Base-by-base conservation (phyloP, 192 early-diverging fungal species). In the Kickxella alabastrina region DNA sequence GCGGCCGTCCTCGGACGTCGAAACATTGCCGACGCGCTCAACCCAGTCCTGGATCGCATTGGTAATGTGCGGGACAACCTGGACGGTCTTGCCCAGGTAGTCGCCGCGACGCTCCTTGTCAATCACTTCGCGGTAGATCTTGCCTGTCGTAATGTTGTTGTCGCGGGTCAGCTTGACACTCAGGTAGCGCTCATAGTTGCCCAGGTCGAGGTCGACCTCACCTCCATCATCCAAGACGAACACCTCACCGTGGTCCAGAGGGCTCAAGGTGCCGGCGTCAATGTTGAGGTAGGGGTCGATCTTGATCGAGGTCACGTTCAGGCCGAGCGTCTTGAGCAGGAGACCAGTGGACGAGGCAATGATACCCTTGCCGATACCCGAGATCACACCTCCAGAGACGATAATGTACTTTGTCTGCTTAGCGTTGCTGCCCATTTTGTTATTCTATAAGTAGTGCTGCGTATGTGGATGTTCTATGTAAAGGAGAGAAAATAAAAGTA, bases 231-330 rank as follows among this genome's bases (percentile, higher is more conserved):
- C 86, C 39, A 99, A 79, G 7, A 99, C 96, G 80, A 97, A 99
- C 27, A 99, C 95, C 62, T 99, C 96, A 47, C 95, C 96, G 77
- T 99, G 96, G 76, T 99, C 96, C 54, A 99, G 78, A 18, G 96
- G 96, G 55, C 82, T 91, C 80, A 99, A 82, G 18, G 92, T 91
- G 59, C 96, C 96, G 48, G 96, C 96, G 65, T 99, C 96, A 59
- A 99, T 96, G 83, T 97, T 99, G 45, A 99, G 82, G 78, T 99
- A 99, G 24, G 96, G 96, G 63, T 99, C 96, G 66, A 99, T 99
- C 72, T 99, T 99, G 82, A 99, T 97, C 50, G 95, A 88, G 43
- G 94, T 97, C 24, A 99, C 96, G 31, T 79, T 80, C 49, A 97
- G 81, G 18, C 93, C 96, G 34, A 87, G 77, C 3, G 92, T 90